Base-by-base conservation (phyloP, 352 stramenopile genomes). In the Pythium phragmiticola region DNA sequence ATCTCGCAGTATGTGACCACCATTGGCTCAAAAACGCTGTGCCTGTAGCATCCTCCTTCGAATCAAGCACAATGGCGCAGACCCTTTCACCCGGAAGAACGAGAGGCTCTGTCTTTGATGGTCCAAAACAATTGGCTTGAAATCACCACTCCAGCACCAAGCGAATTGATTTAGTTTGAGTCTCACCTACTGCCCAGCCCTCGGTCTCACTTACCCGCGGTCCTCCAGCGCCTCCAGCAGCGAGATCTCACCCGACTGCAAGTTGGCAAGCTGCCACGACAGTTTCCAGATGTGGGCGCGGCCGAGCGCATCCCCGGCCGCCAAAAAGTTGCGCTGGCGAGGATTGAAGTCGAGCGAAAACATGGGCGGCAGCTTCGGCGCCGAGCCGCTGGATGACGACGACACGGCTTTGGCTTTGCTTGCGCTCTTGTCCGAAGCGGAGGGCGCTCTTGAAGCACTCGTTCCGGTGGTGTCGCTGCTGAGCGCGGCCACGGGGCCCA, bases 221-320 rank as follows among this genome's bases (percentile, higher is more conserved):
- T 73, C 68, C 47, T 82, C 75, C 2, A 80, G 28, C 13, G 69
- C 65, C 37, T 91, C 82, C 4, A 94, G 71, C 28, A 90, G 47
- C 16, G 75, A 75, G 0, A 71, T 56, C 73, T 96, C 86, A 8
- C 74, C 80, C 3, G 82, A 75, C 62, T 94, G 84, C 23, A 92
- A 76, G 42, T 90, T 95, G 3, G 83, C 80, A 7, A 96, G 77
- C 33, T 88, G 75, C 83, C 82, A 96, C 37, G 77, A 80, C 7
- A 96, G 70, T 43, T 95, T 94, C 83, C 87, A 94, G 28, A 96
- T 83, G 57, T 93, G 78, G 13, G 92, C 79, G 2, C 77, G 64
- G 13, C 88, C 86, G 1, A 57, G 54, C 16, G 76, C 76, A 56
- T 95, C 83, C 6, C 86, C 88, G 6, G 75, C 77, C 2, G 82